Evolutionary conservation across 345 rosid genomes (phyloP).

Genomic region (Euclidium syriacum): DNA sequence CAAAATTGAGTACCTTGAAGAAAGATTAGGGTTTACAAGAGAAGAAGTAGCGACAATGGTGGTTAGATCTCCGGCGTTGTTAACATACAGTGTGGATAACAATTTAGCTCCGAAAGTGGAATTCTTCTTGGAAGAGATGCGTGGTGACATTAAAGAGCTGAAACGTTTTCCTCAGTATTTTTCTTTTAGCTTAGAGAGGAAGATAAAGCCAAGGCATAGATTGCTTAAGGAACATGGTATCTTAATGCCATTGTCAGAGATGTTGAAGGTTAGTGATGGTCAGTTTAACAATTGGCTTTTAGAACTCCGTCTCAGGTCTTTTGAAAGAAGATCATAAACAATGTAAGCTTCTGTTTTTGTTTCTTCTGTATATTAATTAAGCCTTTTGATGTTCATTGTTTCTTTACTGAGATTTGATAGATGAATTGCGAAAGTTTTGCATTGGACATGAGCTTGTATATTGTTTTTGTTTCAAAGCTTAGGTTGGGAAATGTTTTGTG

Average conservation of each 20-base stretch:
- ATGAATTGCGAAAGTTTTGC: slow-evolving; percentile 4
- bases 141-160: slow-evolving; percentile 54
- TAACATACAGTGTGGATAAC: slow-evolving; percentile 64
- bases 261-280: slow-evolving; percentile 80
- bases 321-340: slow-evolving; percentile 27
- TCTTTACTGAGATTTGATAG: background rate
- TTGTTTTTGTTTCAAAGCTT: too few species aligned
- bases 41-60: slow-evolving; percentile 62
- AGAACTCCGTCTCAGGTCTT: slow-evolving; percentile 46
- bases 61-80: slow-evolving; percentile 65
- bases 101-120: slow-evolving; percentile 64
- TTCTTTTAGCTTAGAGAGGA: slow-evolving; percentile 79
- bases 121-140: slow-evolving; percentile 58
- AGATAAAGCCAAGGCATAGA: slow-evolving; percentile 74
- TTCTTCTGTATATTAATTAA: background rate
- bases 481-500: background rate
- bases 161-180: slow-evolving; percentile 84
- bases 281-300: slow-evolving; percentile 54
- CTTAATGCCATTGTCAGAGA: slow-evolving; percentile 52
- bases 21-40: slow-evolving; percentile 48
- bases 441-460: background rate
- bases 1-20: slow-evolving; percentile 49
- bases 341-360: slow-evolving; percentile 2
- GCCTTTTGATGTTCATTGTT: background rate
- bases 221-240: slow-evolving; percentile 54